phyloP scores from a whole-genome alignment of 768 basidiomycete species.

The Hortiboletus flavorubellus region DNA sequence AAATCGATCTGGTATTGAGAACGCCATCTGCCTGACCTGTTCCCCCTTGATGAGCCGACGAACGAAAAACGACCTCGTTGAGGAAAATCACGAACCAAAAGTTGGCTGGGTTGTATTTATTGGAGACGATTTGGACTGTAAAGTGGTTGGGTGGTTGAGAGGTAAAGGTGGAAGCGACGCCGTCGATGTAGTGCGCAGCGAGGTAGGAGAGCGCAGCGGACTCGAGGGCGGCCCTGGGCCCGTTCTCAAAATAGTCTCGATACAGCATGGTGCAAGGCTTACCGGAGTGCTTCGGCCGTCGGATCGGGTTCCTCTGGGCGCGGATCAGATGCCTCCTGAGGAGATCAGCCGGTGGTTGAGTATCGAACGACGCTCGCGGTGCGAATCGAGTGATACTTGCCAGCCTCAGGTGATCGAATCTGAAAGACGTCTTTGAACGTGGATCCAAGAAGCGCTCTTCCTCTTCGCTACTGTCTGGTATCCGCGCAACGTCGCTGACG shows the following conservation, averaged over 20 bases:
- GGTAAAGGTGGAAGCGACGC: constrained; percentile 71
- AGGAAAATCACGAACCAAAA: constrained; percentile 62
- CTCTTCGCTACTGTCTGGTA: constrained; percentile 40
- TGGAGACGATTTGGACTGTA: constrained; percentile 83
- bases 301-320: constrained; percentile 58
- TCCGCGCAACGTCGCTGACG: constrained; percentile 68
- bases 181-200: constrained; percentile 77
- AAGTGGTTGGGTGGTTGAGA: constrained; percentile 47
- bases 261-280: constrained; percentile 12
- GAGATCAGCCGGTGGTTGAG: neutral
- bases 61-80: neutral
- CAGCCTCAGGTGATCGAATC: constrained; percentile 81
- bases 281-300: constrained; percentile 78
- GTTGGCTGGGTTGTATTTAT: constrained; percentile 92
- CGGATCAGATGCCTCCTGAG: constrained; percentile 75
- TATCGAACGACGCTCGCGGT: neutral
- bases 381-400: constrained; percentile 42
- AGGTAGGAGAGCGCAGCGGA: constrained; percentile 65
- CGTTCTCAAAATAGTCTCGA: neutral
- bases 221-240: constrained; percentile 64
- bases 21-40: constrained; percentile 93
- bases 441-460: constrained; percentile 81
- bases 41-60: neutral
- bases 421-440: constrained; percentile 70
- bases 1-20: constrained; percentile 80